A percentile compares a stretch with the other conserved stretches of the same genome.
phyloP scores from a whole-genome alignment of 305 asterid species.

The Fraxinus sp. region DNA sequence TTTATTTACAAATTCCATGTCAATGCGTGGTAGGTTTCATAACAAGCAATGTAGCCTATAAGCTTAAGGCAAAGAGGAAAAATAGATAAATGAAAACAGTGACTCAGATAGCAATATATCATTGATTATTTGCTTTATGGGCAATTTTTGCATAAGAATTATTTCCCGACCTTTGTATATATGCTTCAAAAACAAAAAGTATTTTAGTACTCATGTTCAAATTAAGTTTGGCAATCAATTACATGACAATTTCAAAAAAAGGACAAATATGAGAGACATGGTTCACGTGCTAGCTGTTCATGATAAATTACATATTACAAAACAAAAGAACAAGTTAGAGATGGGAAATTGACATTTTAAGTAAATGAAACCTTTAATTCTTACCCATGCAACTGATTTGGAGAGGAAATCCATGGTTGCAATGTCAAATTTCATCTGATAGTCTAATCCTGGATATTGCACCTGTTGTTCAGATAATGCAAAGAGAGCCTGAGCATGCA shows the following conservation, averaged over 20 bases:
- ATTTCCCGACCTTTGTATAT: not conserved
- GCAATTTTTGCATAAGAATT: not conserved
- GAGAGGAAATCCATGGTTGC: constrained; percentile 74
- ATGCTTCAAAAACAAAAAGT: not conserved
- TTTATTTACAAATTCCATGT: not conserved
- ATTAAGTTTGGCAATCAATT: not conserved
- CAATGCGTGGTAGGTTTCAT: not conserved
- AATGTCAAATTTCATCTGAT: constrained; percentile 82
- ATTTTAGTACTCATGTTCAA: constrained; percentile 10
- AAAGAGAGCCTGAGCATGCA: constrained; percentile 9
- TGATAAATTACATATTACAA: not conserved
- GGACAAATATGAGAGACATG: constrained; percentile 11
- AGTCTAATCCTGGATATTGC: constrained; percentile 87
- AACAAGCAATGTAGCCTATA: not conserved
- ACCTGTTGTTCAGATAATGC: constrained; percentile 45
- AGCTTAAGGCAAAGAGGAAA: constrained; percentile 14
- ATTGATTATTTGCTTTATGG: constrained; percentile 8
- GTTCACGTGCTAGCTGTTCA: constrained; percentile 13
- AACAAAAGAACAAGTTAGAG: not conserved
- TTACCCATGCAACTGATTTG: constrained; percentile 67
- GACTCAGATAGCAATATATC: not conserved
- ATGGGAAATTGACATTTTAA: constrained; percentile 2
- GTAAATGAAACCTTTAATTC: constrained; percentile 25
- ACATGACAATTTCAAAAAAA: not conserved
- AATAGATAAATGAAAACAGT: not conserved